These are phyloP conservation scores for Exophiala spinifera DNA, from an alignment of 2,329 filamentous ascomycete genomes.

Conservation along the genomic window DNA sequence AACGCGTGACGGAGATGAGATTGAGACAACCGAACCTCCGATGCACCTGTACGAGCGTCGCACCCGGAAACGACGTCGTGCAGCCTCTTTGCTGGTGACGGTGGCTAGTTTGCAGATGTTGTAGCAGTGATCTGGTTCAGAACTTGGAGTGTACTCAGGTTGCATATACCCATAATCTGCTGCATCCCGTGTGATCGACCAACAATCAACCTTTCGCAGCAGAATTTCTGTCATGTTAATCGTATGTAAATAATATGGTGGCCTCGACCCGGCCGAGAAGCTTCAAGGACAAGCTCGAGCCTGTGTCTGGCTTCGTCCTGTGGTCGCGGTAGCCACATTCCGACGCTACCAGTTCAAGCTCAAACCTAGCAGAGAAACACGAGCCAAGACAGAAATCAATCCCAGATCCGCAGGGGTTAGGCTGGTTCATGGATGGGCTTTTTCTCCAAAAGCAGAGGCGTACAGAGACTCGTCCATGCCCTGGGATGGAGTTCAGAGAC, in stretches of 20 bases:
- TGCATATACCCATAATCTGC: not conserved
- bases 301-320: not conserved
- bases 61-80: not conserved
- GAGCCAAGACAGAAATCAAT: slow-evolving; percentile 3
- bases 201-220: not conserved
- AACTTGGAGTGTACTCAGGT: not conserved
- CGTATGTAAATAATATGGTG: not conserved
- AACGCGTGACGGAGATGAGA: slow-evolving; percentile 20
- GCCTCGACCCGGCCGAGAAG: not conserved
- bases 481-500: not conserved
- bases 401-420: not conserved
- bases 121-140: too few species aligned
- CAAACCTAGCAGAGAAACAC: not conserved
- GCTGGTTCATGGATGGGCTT: not conserved
- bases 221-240: not conserved
- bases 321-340: too few species aligned
- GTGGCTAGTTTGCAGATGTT: too few species aligned
- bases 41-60: not conserved
- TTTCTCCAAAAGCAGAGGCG: not conserved
- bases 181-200: not conserved
- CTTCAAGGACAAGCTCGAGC: not conserved
- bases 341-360: too few species aligned
- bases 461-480: not conserved
- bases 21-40: slow-evolving; percentile 18
- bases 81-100: not conserved